Evolutionary conservation across 345 rosid genomes (phyloP), one percentile per base, ranked within the genome.

Genomic region (Salix udensis): DNA sequence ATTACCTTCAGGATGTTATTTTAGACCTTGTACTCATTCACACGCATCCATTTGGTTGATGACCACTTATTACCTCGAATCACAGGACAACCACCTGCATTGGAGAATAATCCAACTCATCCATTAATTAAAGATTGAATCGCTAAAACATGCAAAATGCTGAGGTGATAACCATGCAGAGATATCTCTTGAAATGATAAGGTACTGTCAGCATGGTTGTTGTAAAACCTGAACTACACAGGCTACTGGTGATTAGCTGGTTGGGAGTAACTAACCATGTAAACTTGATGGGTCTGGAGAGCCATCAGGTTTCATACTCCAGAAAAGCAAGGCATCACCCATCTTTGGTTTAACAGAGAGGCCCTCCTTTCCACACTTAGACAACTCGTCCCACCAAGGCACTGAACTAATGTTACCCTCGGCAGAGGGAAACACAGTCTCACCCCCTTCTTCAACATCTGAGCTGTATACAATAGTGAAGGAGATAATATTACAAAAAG

Each of bases 281-380:
- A 96, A 84, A 82, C 98, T 96, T 72, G 94, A 89, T 78, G 91
- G 86, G 80, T 91, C 98, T 67, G 83, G 86, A 69, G 87, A 15
- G 34, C 89, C 98, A 83, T 96, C 99, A 74, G 98, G 99, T 62
- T 82, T 90, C 98, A 92, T 89, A 87, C 97, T 92, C 98, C 97
- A 96, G 87, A 96, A 94, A 84, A 96, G 97, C 79, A 96, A 85
- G 31, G 98, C 99, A 87, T 96, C 98, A 46, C 99, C 98, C 97
- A 85, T 90, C 83, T 89, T 94, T 31, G 98, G 97, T 84, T 91
- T 92, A 61, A 96, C 84, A 2, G 98, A 93, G 65, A 96, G 92
- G 24, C 98, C 99, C 74, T 53, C 80, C 82, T 92, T 90, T 65
- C 95, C 97, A 58, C 99, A 96, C 72, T 89, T 93, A 40, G 99